Base-by-base conservation (phyloP, 2,329 filamentous ascomycete genomes). In the Aspergillus amoenus region DNA sequence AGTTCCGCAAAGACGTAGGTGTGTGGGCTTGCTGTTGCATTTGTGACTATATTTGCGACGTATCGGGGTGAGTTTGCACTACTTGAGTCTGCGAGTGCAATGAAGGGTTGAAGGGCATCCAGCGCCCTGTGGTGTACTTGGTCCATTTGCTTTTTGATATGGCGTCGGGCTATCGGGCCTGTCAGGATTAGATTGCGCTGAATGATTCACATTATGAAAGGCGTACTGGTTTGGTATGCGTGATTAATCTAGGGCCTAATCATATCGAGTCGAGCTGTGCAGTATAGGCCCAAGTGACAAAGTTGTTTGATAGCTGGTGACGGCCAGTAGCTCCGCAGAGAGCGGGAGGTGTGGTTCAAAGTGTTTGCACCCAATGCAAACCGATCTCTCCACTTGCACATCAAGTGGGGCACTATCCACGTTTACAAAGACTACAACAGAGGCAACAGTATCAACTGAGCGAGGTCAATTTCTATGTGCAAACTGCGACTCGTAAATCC, bases 1-100 rank as follows among this genome's bases (percentile, higher is more conserved):
- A 99, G 87, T 78, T 97, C 93, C 64, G 90, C 86, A 79, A 99
- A 99, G 76, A 97, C 84, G 75, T 88, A 99, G 63, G 93, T 96
- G 75, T 92, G 90, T 27, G 90, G 86, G 55, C 88, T 88, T n/a
- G 91, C 92, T 50, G 92, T 97, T 60, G 93, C 94, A 76, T 92
- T 90, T 44, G 83, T 86, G 72, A 97, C 84, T 53, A 97, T 85
- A 72, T 96, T 92, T 69, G 90, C 88, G 42, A 93, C 89, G 57
- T 92, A 91, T 66, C 90, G 88, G 41, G 91, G 88, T 11, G 92
- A 91, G 6, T 86, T 69, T 17, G 72, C 70, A 48, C 72, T 90
- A 61, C 91, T 91, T 11, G 91, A 90, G 72, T 93, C 94, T 69
- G 89, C 89, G 63, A 97, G 89, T 52, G 89, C 89, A 59, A 99